A percentile compares a stretch with the other conserved stretches of the same genome.
phyloP scores from a whole-genome alignment of 169 alveolate species.

The Plasmodium knowlesi region DNA sequence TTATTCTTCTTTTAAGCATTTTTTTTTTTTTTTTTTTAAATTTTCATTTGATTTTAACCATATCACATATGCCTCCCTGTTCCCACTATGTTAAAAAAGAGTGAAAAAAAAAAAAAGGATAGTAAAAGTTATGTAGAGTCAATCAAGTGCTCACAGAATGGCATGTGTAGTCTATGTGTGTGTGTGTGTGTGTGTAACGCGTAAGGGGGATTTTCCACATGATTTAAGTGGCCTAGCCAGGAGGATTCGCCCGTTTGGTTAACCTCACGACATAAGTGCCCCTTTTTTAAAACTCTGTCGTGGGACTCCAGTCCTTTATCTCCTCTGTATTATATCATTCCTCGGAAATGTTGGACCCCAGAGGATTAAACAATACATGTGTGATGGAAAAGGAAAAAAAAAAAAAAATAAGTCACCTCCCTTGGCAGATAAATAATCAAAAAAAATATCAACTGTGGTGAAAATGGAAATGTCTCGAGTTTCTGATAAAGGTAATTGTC shows the following conservation, averaged over 20 bases:
- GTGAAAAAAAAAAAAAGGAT: not conserved
- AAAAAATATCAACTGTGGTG: not conserved
- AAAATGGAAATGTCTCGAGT: not conserved
- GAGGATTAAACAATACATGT: not conserved
- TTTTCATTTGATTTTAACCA: not conserved
- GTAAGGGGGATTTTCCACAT: not conserved
- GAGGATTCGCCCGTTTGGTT: not conserved
- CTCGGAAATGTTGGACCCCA: not conserved
- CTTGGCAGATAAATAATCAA: not conserved
- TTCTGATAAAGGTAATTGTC: not conserved
- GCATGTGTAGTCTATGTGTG: not conserved
- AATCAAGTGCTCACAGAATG: not conserved
- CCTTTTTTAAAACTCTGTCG: not conserved
- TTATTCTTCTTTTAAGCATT: not conserved
- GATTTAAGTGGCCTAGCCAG: not conserved
- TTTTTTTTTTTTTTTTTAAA: not conserved
- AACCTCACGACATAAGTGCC: not conserved
- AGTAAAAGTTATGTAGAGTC: not conserved
- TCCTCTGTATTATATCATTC: not conserved
- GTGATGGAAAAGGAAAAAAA: not conserved
- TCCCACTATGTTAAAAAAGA: not conserved
- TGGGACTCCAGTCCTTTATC: not conserved
- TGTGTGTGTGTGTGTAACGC: not conserved
- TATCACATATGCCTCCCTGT: not conserved
- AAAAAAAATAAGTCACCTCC: not conserved